Base-by-base conservation (phyloP, 2,329 filamentous ascomycete genomes). In the Dothistroma septosporum region DNA sequence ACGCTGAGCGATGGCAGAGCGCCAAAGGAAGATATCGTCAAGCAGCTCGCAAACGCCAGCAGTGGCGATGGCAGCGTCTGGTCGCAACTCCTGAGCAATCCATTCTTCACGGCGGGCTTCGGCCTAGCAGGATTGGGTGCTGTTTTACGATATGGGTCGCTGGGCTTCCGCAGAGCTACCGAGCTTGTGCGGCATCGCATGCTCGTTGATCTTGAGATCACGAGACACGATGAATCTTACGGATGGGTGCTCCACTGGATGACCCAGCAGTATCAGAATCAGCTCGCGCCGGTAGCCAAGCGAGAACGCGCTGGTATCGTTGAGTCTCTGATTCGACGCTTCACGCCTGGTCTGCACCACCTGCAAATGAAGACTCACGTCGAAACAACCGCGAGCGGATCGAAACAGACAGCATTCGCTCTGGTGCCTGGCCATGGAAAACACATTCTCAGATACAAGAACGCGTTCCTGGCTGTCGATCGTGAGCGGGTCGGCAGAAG, bases 231-330 rank as follows among this genome's bases (percentile, higher is more conserved):
- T 77, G 87, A 91, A 49, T 92, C 93, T 1, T 99, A 97, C 74
- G 87, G 87, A 46, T 97, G 92, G 93, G 86, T 99, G 47, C 82
- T 99, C 10, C 88, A 92, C 66, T 99, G 94, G 92, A 89, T 99
- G 74, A 92, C 92, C 7, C 84, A 91, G 33, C 71, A 75, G 55
- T 74, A 74, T 53, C 67, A 72, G 57, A 64, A 65, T 19, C 73
- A 75, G 55, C 70, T 73, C 28, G 67, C 82, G 85, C 67, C 48
- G 70, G 61, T 66, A 3, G 59, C 53, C 32, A 37, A 57, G 10
- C 55, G 60, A 46, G 65, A 66, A 71, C 73, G 69, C 65, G 62
- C 68, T 12, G 75, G 80, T 37, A 69, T 82, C 0, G 66, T 86
- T 62, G 79, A 85, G 55, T 79, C 76, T 21, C 64, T 87, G n/a